phyloP scores from a whole-genome alignment of 108 stramenopile species.

The Cyclotella distinguenda region DNA sequence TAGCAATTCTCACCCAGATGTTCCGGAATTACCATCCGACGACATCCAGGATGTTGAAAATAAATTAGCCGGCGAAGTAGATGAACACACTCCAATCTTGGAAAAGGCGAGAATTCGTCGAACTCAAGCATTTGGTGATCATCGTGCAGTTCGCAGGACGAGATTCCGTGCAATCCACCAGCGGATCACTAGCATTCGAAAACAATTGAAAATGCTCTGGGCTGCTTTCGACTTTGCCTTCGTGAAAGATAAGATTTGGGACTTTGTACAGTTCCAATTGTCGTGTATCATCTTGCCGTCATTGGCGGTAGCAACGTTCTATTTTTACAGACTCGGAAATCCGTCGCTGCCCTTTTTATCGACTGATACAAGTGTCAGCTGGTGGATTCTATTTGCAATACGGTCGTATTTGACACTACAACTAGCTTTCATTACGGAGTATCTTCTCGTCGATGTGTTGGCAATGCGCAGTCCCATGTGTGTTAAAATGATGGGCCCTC shows the following conservation, averaged over 20 bases:
- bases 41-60: constrained; percentile 5
- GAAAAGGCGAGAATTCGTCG: constrained; percentile 3
- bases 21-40: constrained; percentile 22
- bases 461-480: constrained; percentile 43
- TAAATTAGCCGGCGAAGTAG: constrained; percentile 4
- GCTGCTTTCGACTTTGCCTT: constrained; percentile 33
- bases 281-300: constrained; percentile 8
- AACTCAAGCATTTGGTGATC: not conserved
- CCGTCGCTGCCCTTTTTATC: constrained; percentile 64
- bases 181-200: constrained; percentile 25
- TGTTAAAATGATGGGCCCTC: constrained; percentile 62
- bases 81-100: constrained; percentile 48
- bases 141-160: not conserved
- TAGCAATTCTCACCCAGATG: constrained; percentile 6
- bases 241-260: constrained; percentile 1
- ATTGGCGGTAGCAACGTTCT: constrained; percentile 13
- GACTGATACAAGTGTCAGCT: constrained; percentile 54
- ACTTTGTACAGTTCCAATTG: not conserved
- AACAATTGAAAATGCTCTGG: constrained; percentile 22
- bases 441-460: constrained; percentile 54
- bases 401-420: constrained; percentile 62
- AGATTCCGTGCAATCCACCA: constrained; percentile 12
- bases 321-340: constrained; percentile 49
- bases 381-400: constrained; percentile 70
- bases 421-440: constrained; percentile 55